Base-by-base conservation (phyloP, 306 rosid genomes). In the Chamaecrista fasciculata region DNA sequence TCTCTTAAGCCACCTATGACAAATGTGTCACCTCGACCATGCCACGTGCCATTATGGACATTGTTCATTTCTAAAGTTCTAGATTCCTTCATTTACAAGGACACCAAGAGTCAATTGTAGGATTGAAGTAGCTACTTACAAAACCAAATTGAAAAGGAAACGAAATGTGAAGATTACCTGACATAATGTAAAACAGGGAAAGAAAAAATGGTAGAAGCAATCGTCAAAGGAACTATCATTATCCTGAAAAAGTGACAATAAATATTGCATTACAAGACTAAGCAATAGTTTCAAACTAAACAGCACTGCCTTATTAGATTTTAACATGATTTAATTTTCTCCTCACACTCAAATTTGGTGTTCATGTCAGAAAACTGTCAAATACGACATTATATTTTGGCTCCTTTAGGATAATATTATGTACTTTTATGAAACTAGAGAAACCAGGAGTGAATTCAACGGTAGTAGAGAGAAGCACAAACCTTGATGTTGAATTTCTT, bases 1-100 rank as follows among this genome's bases (percentile, higher is more conserved):
- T 74, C 89, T 47, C 71, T 79, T 79, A 77, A 71, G 65, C 90
- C 81, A 28, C 85, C 87, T 28, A 89, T 79, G 81, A 77, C 89
- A 67, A 86, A 81, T 16, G 90, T 86, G 80, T 89, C 96, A 5
- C 96, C 96, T 5, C 96, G 75, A 56, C 98, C 96, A 59, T 84
- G 98, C 96, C 98, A 92, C 34, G 81, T 89, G 20, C 98, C 98
- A 79, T 86, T 87, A 78, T 87, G 86, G 62, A 90, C 93, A 76
- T 92, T 92, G 85, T 92, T 92, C 86, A 87, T 89, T 71, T 92
- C 96, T 66, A 92, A 14, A 5, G 98, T 92, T 87, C 96, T 85
- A 23, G 96, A 85, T 57, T 92, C 96, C 96, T 92, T 28, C 4
- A 4, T 28, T 4, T 28, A 2, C 2, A 28, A 28, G 33, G 33